phyloP scores from a whole-genome alignment of 192 early-diverging fungal genomes.

The Backusella psychrophila region DNA sequence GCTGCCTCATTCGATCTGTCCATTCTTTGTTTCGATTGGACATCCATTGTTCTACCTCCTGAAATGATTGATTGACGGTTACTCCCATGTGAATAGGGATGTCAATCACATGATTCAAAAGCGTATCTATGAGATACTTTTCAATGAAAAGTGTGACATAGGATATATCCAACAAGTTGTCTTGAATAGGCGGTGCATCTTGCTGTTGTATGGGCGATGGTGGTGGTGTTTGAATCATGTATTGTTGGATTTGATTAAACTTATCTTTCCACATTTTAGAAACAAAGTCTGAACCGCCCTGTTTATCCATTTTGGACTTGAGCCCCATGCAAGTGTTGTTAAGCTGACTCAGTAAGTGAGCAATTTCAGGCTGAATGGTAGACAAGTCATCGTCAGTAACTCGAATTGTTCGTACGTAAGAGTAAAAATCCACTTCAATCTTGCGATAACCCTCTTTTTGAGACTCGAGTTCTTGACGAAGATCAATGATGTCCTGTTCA shows the following conservation, averaged over 20 bases:
- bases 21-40: conserved; percentile 13
- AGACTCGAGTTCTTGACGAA: conserved; percentile 5
- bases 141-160: conserved; percentile 28
- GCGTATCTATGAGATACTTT: conserved; percentile 18
- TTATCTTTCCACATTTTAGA: conserved; percentile 12
- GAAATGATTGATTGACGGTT: conserved; percentile 20
- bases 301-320: conserved; percentile 7
- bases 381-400: conserved; percentile 50
- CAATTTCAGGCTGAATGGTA: conserved; percentile 42
- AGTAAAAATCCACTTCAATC: conserved; percentile 25
- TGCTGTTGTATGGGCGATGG: neutral
- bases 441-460: conserved; percentile 19
- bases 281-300: conserved; percentile 15
- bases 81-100: conserved; percentile 27
- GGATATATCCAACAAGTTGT: conserved; percentile 1
- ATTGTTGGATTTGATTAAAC: neutral
- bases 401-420: conserved; percentile 33
- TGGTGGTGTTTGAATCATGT: conserved; percentile 6
- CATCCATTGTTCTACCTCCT: conserved; percentile 27
- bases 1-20: conserved; percentile 23
- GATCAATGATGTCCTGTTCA: neutral
- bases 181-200: neutral
- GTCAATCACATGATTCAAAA: conserved; percentile 15
- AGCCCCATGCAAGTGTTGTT: conserved; percentile 29
- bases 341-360: conserved; percentile 27